Evolutionary conservation across 768 basidiomycete genomes (phyloP), one percentile per base, ranked within the genome.

Genomic region (Rhodotorula sphaerocarpa): DNA sequence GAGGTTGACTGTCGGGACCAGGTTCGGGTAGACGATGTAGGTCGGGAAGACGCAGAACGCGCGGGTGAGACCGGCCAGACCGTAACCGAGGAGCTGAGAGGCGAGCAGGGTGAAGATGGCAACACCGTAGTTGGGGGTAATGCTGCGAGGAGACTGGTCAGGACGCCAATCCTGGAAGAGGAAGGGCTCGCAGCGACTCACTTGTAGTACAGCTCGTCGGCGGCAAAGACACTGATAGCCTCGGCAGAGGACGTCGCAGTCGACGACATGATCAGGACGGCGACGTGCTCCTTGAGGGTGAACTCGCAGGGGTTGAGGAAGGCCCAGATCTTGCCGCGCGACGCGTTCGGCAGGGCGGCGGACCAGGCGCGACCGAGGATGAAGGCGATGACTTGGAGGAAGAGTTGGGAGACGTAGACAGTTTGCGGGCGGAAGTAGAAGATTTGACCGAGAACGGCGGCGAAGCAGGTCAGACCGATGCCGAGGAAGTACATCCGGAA

Each of bases 341-440:
- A 48, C 39, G 65, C 47, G 54, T 60, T 55, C 20, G 67, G 72
- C 25, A 70, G 51, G 50, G 67, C 36, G 25, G 43, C 28, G 23
- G 52, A 43, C 70, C 66, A 71, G 11, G 59, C 42, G 34, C 70
- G 59, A 18, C 73, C 74, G 50, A 74, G 61, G 65, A 73, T 69
- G 61, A 68, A 73, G 31, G 73, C 68, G 55, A 75, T 65, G 50
- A 75, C 68, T 36, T 73, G 56, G 11, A 75, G 67, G 73, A 75
- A 75, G 28, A 73, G 70, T 55, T 72, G 69, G 7, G 71, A 71
- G 50, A 73, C 73, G 55, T 52, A 62, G 59, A 69, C 60, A 39
- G 72, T 71, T 53, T 71, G 71, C 16, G 73, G 73, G 36, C 74
- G 72, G 70, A 75, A 74, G 65, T 82, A 83, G 79, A 81, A 72